Base-by-base conservation (phyloP, 352 stramenopile genomes). In the Pythium coloratum region DNA sequence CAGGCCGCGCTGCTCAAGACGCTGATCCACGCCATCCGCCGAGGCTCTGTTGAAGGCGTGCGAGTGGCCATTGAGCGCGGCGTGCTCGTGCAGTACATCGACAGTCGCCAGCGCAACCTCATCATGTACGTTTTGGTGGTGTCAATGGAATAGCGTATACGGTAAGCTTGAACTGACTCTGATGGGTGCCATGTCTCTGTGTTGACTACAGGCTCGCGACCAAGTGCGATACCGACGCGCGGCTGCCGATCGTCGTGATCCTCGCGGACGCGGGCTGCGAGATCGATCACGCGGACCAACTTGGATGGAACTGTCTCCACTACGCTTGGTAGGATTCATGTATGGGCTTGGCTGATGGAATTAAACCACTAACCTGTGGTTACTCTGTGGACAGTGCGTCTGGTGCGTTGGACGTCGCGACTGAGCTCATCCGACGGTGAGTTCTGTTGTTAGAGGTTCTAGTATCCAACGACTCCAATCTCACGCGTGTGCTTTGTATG, bases 291-390 rank as follows among this genome's bases (percentile, higher is more conserved):
- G 80, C 75, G 47, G 88, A 96, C 61, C 81, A 90, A 50, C 71
- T 90, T 36, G 86, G 88, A 32, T 96, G 88, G 88, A 96, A 75
- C 73, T 96, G 88, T 51, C 60, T 96, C 28, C 88, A 96, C 62
- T 92, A 96, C 62, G 88, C 88, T 30, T 96, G 88, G 86, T 94
- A 82, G 38, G 72, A 40, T 46, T 64, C 42, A 24, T n/a, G 65
- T 24, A 2, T 12, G 13, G 14, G 42, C n/a, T 24, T 30, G 46
- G 6, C 6, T 6, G 18, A 24, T 30, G 6, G 46, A 32, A 24
- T 30, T 30, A 3, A 13, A 14, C 6, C n/a, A 32, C 46, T 53
- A 6, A 53, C 46, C 18, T 9, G 3, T 14, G 46, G 57, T 55
- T 18, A 66, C 28, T 24, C 28, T 51, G 14, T 18, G 33, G 42